Evolutionary conservation across 805 yeast genomes (phyloP), one percentile per base, ranked within the genome.

Genomic region (Candida sakaeoensis): DNA sequence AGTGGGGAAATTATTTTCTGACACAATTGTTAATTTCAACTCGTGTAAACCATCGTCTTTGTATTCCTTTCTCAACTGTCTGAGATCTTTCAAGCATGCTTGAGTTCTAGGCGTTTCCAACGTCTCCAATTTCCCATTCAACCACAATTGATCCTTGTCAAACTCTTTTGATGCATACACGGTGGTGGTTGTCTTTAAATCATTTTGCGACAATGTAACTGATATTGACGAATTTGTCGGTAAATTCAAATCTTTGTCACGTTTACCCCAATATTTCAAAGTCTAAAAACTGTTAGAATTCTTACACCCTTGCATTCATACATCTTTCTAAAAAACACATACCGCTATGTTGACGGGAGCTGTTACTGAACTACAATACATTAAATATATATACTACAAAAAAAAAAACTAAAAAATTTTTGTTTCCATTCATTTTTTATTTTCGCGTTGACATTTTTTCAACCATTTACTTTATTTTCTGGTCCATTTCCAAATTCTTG

Each of bases 291-390:
- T 25, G 33, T 36, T 16, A 25, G 30, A 25, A 31, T 24, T 22
- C n/a, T n/a, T n/a, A n/a, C n/a, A n/a, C n/a, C n/a, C n/a, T n/a
- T n/a, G n/a, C 22, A 29, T 18, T 28, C 23, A 7, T 25, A 14
- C 4, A 19, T 13, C 12, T 30, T 13, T 10, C 12, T 7, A 15
- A 8, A 13, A 16, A 10, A 6, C n/a, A 75, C 85, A 47, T 74
- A 80, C 86, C 31, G 99, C 99, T 63, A 91, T 91, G 63, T 91
- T 91, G 39, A 91, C 99, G 12, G 99, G 99, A 2, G 99, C 98
- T 31, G 97, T 88, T 36, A 85, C 81, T 4, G 96, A 80, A 8
- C 96, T 93, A 61, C 77, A 76, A 27, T 85, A 33, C 33, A 29
- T 38, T 38, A 18, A 14, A 7, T n/a, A 14, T 5, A 8, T 32